These are phyloP conservation scores for Cyclotella distinguenda DNA, from an alignment of 108 stramenopile species.

Conservation along the genomic window DNA sequence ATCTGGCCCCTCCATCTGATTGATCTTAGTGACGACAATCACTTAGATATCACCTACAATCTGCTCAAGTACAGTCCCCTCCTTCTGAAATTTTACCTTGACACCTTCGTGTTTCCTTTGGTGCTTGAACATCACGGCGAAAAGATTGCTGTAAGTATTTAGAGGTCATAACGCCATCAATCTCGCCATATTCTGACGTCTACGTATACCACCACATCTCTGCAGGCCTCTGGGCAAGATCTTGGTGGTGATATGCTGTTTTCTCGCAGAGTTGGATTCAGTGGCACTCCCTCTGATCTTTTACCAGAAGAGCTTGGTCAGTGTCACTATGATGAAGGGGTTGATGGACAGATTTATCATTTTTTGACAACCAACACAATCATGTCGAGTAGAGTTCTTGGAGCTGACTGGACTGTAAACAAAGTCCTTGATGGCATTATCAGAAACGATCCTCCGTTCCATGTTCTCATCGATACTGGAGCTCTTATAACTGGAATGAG, in stretches of 20 bases:
- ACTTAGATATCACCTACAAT: slow-evolving; percentile 89
- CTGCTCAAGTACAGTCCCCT: slow-evolving; percentile 85
- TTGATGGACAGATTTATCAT: slow-evolving; percentile 96
- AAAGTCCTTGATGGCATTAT: slow-evolving; percentile 82
- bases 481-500: slow-evolving; percentile 95
- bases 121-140: slow-evolving; percentile 89
- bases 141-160: slow-evolving; percentile 86
- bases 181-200: no score
- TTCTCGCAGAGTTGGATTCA: slow-evolving; percentile 92
- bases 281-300: slow-evolving; percentile 97
- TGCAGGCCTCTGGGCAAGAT: slow-evolving; percentile 92
- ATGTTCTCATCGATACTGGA: slow-evolving; percentile 94
- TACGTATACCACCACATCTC: no score
- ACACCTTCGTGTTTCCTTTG: slow-evolving; percentile 94
- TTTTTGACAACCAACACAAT: slow-evolving; percentile 88
- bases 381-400: slow-evolving; percentile 68
- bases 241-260: slow-evolving; percentile 98
- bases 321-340: slow-evolving; percentile 95
- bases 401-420: slow-evolving; percentile 76
- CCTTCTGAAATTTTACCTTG: slow-evolving; percentile 88
- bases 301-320: slow-evolving; percentile 97
- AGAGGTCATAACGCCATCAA: no score
- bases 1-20: slow-evolving; percentile 97
- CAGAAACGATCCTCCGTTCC: slow-evolving; percentile 78
- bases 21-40: slow-evolving; percentile 94